Evolutionary conservation across 805 yeast species (phyloP).

Genomic region (Tetrapisispora phaffii): DNA sequence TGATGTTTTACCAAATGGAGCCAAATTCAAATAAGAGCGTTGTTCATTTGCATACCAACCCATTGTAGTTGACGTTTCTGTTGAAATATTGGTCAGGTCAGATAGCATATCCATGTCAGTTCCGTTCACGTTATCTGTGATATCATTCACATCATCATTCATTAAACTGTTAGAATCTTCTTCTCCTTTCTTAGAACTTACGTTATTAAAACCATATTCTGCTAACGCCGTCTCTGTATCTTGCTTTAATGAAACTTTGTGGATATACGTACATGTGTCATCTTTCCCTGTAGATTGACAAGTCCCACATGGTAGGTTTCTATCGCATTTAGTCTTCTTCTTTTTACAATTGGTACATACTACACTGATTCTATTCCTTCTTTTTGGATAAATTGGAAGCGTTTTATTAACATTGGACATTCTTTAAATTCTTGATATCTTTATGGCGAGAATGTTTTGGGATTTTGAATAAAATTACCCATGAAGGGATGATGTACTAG

Average conservation of each 20-base stretch:
- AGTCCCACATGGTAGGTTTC: slow-evolving; percentile 20
- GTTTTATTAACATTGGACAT: not conserved
- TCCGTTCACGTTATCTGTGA: not conserved
- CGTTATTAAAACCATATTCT: not conserved
- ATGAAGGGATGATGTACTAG: too few relatives aligned
- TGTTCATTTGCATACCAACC: not conserved
- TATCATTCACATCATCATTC: not conserved
- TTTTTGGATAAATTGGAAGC: slow-evolving; percentile 2
- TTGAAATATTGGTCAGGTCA: not conserved
- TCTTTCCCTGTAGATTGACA: slow-evolving; percentile 17
- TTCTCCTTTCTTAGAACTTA: not conserved
- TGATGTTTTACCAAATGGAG: slow-evolving; percentile 19
- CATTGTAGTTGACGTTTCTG: not conserved
- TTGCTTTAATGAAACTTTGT: not conserved
- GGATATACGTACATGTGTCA: slow-evolving; percentile 15
- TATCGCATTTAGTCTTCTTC: slow-evolving; percentile 26
- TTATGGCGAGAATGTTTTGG: too few relatives aligned
- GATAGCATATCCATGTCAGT: not conserved
- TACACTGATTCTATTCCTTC: slow-evolving; percentile 20
- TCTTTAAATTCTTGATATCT: not conserved
- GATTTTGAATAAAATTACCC: too few relatives aligned
- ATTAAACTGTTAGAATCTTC: too few relatives aligned
- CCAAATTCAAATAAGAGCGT: slow-evolving; percentile 12
- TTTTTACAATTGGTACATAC: slow-evolving; percentile 28
- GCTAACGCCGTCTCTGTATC: not conserved